Conservation (phyloP, 2,329 filamentous ascomycete genomes). For the Cercospora canescens region DNA sequence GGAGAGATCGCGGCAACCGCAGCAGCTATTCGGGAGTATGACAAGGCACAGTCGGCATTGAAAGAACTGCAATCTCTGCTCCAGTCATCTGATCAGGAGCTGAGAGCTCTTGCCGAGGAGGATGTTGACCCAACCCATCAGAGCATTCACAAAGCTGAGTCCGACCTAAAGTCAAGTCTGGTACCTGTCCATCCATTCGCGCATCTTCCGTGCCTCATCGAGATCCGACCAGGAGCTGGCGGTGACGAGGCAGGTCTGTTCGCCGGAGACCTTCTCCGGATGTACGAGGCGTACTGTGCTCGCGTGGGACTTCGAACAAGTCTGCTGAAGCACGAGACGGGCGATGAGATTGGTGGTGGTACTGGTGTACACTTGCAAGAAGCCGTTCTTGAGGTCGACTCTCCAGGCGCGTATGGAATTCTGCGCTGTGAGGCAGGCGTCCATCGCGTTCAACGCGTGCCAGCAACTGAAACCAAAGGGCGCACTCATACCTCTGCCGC, state of each 20-base stretch:
- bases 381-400: conserved; percentile 80
- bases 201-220: conserved; percentile 83
- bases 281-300: conserved; percentile 82
- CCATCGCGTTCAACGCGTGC: conserved; percentile 91
- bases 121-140: conserved; percentile 70
- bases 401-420: conserved; percentile 73
- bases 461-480: conserved; percentile 85
- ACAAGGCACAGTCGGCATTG: conserved; percentile 59
- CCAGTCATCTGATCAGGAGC: conserved; percentile 55
- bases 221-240: conserved; percentile 88
- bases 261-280: conserved; percentile 79
- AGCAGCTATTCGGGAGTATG: conserved; percentile 57
- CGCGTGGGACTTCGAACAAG: conserved; percentile 65
- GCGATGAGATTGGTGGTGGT: conserved; percentile 59
- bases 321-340: conserved; percentile 77
- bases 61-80: conserved; percentile 75
- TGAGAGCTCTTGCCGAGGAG: conserved; percentile 60
- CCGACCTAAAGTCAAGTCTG: conserved; percentile 71
- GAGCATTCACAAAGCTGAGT: conserved; percentile 63
- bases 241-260: conserved; percentile 91
- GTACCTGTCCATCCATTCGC: conserved; percentile 90
- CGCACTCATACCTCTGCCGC: conserved; percentile 92
- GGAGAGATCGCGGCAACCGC: conserved; percentile 57
- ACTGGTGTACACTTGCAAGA: conserved; percentile 75
- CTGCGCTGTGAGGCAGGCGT: conserved; percentile 90